Evolutionary conservation across 257 asterid genomes (phyloP).

Genomic region (Plantago major): DNA sequence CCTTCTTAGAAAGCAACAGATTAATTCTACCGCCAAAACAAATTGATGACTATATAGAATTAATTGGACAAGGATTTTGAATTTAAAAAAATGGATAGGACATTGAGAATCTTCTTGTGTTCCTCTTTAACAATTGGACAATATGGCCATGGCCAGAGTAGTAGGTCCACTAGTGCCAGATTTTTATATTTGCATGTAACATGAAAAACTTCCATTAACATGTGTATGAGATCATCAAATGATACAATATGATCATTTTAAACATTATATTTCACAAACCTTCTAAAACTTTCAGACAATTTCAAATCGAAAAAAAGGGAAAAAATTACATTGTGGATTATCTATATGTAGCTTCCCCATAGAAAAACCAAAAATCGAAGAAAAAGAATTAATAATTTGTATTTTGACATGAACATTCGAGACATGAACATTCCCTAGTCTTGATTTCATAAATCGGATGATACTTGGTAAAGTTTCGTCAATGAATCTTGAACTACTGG

Average conservation of each 20-base stretch:
- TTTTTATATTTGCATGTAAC: conserved; percentile 52
- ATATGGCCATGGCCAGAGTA: conserved; percentile 52
- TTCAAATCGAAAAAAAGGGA: neutral
- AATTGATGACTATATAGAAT: conserved; percentile 18
- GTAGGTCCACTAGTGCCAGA: conserved; percentile 34
- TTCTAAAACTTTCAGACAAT: neutral
- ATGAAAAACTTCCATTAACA: conserved; percentile 30
- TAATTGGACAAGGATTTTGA: conserved; percentile 28
- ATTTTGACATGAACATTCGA: neutral
- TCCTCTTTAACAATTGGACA: conserved; percentile 17
- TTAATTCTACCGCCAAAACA: conserved; percentile 4
- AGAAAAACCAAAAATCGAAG: neutral
- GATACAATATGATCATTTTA: conserved; percentile 15
- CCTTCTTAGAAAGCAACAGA: conserved; percentile 20
- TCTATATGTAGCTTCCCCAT: conserved; percentile 18
- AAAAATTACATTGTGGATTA: conserved; percentile 14
- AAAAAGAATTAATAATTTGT: neutral
- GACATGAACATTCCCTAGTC: conserved; percentile 1
- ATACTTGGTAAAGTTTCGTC: no score
- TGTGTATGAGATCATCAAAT: conserved; percentile 14
- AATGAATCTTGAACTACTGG: conserved; percentile 18
- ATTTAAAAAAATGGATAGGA: conserved; percentile 21
- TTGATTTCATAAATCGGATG: neutral
- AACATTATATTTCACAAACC: conserved; percentile 1
- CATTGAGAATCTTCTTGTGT: conserved; percentile 28